Evolutionary conservation across 768 basidiomycete genomes (phyloP).

Genomic region (Mycena metata): DNA sequence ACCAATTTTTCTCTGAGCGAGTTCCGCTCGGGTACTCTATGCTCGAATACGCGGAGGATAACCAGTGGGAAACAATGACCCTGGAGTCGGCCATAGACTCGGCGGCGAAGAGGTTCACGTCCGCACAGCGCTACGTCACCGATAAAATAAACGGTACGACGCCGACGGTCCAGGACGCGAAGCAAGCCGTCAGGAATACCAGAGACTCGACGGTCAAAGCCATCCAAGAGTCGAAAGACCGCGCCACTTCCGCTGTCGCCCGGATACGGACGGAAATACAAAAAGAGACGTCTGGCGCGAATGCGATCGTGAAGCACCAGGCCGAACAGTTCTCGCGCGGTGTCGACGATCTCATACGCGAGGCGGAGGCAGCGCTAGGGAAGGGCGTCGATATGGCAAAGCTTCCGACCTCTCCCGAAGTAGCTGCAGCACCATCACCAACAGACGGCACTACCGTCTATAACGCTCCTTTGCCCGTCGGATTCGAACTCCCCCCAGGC

Average conservation of each 20-base stretch:
- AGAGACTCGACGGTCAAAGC: conserved; percentile 51
- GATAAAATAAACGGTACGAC: conserved; percentile 63
- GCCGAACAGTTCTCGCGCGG: conserved; percentile 70
- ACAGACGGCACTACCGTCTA: conserved; percentile 65
- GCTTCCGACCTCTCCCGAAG: conserved; percentile 43
- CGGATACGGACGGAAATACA: conserved; percentile 65
- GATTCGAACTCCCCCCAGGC: conserved; percentile 94
- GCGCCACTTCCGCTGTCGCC: conserved; percentile 57
- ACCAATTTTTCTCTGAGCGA: conserved; percentile 86
- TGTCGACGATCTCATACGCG: conserved; percentile 73
- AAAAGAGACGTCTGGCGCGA: conserved; percentile 44
- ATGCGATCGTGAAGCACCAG: conserved; percentile 59
- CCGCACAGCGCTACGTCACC: conserved; percentile 65
- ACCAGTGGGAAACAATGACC: conserved; percentile 85
- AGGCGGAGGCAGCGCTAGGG: conserved; percentile 80
- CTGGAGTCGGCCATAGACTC: conserved; percentile 68
- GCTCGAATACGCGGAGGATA: conserved; percentile 84
- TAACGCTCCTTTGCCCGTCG: conserved; percentile 84
- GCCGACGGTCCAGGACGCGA: conserved; percentile 43
- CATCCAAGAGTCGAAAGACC: conserved; percentile 59
- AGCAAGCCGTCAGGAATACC: conserved; percentile 50
- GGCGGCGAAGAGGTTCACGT: conserved; percentile 61
- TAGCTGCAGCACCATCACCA: conserved; percentile 38
- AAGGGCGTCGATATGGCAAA: conserved; percentile 53
- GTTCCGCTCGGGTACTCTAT: conserved; percentile 84